These are phyloP conservation scores for Stachybotrys chlorohalonatus DNA, from an alignment of 2,329 filamentous ascomycete genomes.

Conservation along the genomic window DNA sequence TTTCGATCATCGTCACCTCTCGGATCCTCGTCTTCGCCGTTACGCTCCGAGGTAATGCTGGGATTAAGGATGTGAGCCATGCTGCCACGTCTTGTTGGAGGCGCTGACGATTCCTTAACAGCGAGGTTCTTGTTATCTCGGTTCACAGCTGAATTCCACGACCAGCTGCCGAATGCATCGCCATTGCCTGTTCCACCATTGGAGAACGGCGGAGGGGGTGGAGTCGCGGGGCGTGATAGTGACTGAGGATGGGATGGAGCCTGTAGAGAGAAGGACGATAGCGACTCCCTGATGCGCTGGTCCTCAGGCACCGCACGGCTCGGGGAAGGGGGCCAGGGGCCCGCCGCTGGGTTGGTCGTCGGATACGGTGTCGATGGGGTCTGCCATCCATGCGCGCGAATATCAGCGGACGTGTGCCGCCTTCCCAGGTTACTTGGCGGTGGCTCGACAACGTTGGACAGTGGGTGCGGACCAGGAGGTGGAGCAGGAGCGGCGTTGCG, in stretches of 20 bases:
- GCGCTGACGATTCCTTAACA: slow-evolving; percentile 45
- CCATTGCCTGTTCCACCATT: slow-evolving; percentile 29
- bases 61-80: slow-evolving; percentile 58
- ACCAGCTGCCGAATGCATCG: slow-evolving; percentile 46
- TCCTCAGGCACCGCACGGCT: slow-evolving; percentile 41
- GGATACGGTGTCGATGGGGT: slow-evolving; percentile 51
- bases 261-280: slow-evolving; percentile 45
- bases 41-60: slow-evolving; percentile 44
- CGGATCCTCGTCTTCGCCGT: slow-evolving; percentile 46
- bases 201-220: slow-evolving; percentile 39
- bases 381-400: slow-evolving; percentile 78
- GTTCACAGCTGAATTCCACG: slow-evolving; percentile 40
- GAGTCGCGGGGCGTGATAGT: slow-evolving; percentile 44
- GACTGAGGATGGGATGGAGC: slow-evolving; percentile 30
- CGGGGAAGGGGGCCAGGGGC: slow-evolving; percentile 47
- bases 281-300: slow-evolving; percentile 46
- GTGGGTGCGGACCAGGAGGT: slow-evolving; percentile 55
- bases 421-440: slow-evolving; percentile 64
- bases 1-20: slow-evolving; percentile 52
- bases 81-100: slow-evolving; percentile 47
- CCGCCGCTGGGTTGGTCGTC: slow-evolving; percentile 45
- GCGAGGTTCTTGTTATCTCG: slow-evolving; percentile 41
- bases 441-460: slow-evolving; percentile 48
- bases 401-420: slow-evolving; percentile 91
- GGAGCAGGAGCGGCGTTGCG: slow-evolving; percentile 57